Percentiles rank a stretch among this genome's conserved stretches.
These are phyloP conservation scores for Kodamaea hsintzibuensis DNA, from an alignment of 805 yeast genomes.

Conservation along the genomic window DNA sequence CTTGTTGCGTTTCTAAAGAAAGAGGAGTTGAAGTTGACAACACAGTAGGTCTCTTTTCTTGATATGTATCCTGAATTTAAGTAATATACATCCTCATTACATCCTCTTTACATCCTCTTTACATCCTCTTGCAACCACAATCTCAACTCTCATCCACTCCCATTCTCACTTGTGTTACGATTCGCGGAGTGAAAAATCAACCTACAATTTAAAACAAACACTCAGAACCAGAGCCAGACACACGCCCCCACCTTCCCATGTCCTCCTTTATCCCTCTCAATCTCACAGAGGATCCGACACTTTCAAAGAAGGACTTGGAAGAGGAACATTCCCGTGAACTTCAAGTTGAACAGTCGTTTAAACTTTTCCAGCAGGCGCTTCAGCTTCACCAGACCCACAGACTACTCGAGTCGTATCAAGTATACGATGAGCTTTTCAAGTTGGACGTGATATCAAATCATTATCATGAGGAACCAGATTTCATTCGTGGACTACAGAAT, in stretches of 20 bases:
- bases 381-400: conserved; percentile 53
- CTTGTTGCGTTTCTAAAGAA: too few relatives aligned
- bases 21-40: too few relatives aligned
- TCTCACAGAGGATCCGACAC: conserved; percentile 66
- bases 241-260: conserved; percentile 18
- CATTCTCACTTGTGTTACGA: too few relatives aligned
- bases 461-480: conserved; percentile 40
- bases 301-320: conserved; percentile 54
- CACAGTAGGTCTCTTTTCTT: too few relatives aligned
- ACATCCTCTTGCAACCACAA: too few relatives aligned
- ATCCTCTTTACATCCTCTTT: too few relatives aligned
- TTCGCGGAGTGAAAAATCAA: background rate
- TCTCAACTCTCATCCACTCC: too few relatives aligned
- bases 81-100: too few relatives aligned
- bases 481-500: conserved; percentile 40
- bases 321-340: conserved; percentile 91
- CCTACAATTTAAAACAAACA: background rate
- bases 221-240: too few relatives aligned
- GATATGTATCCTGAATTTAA: too few relatives aligned
- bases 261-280: conserved; percentile 82
- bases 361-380: conserved; percentile 71
- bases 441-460: conserved; percentile 62
- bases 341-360: conserved; percentile 84
- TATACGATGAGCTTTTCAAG: conserved; percentile 63
- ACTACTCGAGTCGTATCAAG: conserved; percentile 48